Evolutionary conservation across 2,329 filamentous ascomycete genomes (phyloP).

Genomic region (Hypoxylon rubiginosum): DNA sequence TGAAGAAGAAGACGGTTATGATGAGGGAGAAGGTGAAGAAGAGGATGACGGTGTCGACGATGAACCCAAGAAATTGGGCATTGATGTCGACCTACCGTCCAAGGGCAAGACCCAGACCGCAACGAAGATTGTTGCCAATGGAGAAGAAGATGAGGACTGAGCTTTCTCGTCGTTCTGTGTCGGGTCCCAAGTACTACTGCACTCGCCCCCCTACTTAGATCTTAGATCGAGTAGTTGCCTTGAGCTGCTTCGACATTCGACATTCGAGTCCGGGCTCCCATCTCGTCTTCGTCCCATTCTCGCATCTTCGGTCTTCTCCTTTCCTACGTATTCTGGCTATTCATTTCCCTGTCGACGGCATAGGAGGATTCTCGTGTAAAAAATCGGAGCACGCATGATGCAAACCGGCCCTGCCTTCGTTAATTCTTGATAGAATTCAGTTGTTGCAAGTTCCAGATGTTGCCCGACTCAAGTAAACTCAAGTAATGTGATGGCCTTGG

Average conservation of each 20-base stretch:
- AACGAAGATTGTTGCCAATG: conserved; percentile 40
- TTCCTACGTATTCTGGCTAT: conserved; percentile 24
- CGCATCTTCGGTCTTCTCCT: conserved; percentile 9
- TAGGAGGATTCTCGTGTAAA: conserved; percentile 28
- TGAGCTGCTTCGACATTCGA: not conserved
- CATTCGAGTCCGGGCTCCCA: not conserved
- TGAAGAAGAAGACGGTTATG: conserved; percentile 28
- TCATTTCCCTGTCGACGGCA: conserved; percentile 28
- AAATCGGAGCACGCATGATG: conserved; percentile 26
- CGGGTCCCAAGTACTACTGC: conserved; percentile 1
- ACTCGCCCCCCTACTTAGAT: not conserved
- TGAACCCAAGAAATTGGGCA: conserved; percentile 45
- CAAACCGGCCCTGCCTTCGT: conserved; percentile 25
- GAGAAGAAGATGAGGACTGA: conserved; percentile 46
- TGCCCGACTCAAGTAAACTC: conserved; percentile 14
- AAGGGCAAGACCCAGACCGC: conserved; percentile 38
- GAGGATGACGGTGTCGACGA: conserved; percentile 43
- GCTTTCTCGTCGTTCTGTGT: conserved; percentile 5
- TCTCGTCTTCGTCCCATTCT: not conserved
- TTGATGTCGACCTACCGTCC: conserved; percentile 46
- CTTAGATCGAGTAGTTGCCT: not conserved
- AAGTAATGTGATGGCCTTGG: not conserved
- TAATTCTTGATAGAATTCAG: conserved; percentile 31
- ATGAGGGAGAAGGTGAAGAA: conserved; percentile 33
- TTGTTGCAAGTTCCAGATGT: conserved; percentile 12